Evolutionary conservation across 1,284 basidiomycete genomes (phyloP), one percentile per base, ranked within the genome.

Genomic region (Puccinia hordei): DNA sequence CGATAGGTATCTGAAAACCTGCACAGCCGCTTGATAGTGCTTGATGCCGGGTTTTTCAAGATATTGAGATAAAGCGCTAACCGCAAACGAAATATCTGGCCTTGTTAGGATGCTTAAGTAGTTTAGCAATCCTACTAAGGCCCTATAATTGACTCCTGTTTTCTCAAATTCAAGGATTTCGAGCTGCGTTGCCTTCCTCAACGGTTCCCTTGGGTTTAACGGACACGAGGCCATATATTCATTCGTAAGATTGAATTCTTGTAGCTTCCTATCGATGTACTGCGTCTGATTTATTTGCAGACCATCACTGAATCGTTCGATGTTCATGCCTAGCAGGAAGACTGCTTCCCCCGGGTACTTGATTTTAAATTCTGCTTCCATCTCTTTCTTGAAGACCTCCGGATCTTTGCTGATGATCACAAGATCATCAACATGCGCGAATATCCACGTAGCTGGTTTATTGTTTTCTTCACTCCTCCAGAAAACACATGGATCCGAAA

Each of bases 341-440:
- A 13, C 22, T 12, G 59, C 59, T 3, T 35, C 24, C 0, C 71
- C 71, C 19, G 55, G 15, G 22, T 73, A 46, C 30, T 73, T 51
- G 17, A 73, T 73, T 4, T 53, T 35, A 22, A 41, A 73, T 51
- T 73, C 49, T 13, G 12, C 5, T 22, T 49, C 46, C 12, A 73
- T 22, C 30, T 49, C 22, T n/a, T 73, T 49, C 33, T 73, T 73
- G 24, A 73, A 49, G 19, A 22, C 35, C 27, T 19, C 4, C 0
- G 55, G 33, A 5, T 55, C 30, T 8, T 30, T 27, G 4, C 71
- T 53, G 46, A 51, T 27, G 30, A 73, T 55, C 2, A 35, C 69
- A 9, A 72, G 44, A 49, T 72, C 69, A 30, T 72, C 69, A 1
- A 72, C 69, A 72, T n/a, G 71, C 15, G 55, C 30, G 30, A 49